Evolutionary conservation across 305 asterid species (phyloP), one percentile per base, ranked within the genome.

Genomic region (Fraxinus floribunda): DNA sequence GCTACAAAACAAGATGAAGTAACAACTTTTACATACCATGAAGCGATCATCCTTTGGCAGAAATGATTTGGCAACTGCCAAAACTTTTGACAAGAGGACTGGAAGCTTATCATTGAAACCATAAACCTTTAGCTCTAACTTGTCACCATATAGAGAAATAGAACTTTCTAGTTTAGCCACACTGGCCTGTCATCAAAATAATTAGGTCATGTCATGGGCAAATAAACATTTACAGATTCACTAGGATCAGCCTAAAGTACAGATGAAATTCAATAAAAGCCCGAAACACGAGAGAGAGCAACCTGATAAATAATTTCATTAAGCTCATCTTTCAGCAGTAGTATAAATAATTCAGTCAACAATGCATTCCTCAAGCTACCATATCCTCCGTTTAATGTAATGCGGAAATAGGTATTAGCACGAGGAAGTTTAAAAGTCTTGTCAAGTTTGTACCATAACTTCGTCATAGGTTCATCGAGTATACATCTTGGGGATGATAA

Each of bases 291-390:
- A 68, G 35, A 52, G 75, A 80, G 30, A 77, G 49, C 66, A 81
- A 96, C 99, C 99, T 96, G 98, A 94, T 96, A 96, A 72, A 91
- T 88, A 86, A 90, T 93, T 90, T 96, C 99, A 85, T 96, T 96
- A 85, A 96, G 95, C 90, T 94, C 97, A 80, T 96, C 99, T 89
- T 94, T 96, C 76, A 96, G 93, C 80, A 94, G 97, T 88, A 84
- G 89, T 79, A 91, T 88, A 87, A 91, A 96, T 85, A 96, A 86
- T 83, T 94, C 98, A 38, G 99, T 91, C 91, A 96, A 79, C 81
- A 96, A 78, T 83, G 97, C 89, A 76, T 85, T 93, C 90, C 86
- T 90, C 89, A 94, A 83, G 86, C 82, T 89, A 88, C 88, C 87
- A 91, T 88, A 88, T 80, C 97, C 99, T 79, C 94, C 97, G 84